Evolutionary conservation across 1,284 basidiomycete species (phyloP), one percentile per base, ranked within the genome.

Genomic region (Fistulinella cinereoalba): DNA sequence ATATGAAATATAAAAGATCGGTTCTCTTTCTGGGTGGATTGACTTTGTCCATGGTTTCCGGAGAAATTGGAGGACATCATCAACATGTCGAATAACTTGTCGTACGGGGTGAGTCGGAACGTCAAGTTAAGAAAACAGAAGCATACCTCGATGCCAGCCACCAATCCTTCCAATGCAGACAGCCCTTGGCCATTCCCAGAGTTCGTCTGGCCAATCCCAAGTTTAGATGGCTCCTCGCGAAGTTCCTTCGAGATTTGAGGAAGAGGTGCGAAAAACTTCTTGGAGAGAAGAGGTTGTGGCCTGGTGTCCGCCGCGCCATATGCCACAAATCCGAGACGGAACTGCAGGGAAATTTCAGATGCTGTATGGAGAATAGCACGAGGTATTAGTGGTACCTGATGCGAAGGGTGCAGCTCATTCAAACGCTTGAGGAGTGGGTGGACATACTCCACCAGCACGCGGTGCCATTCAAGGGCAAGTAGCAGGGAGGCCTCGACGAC

Each of bases 141-240:
- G 60, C 70, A 43, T 55, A 87, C 86, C 74, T 89, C 86, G 18
- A 89, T 65, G 15, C 79, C 80, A 18, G 85, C 81, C 13, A 85
- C 81, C 15, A 87, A 65, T 2, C 82, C 86, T 47, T 89, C 86
- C 5, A 89, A 64, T 4, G 80, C 81, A 21, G 83, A 82, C 75
- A 86, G 75, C 1, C 85, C 85, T 43, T 67, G 66, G 39, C 52
- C 62, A 1, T 70, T 75, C 19, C 75, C 76, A 2, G 71, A 71
- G 24, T 72, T 72, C 2, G 79, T 78, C 43, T 72, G 66, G 1
- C 84, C 83, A 19, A 86, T 71, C 1, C 80, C 81, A 11, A 84
- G 64, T 21, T 70, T 71, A 8, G 57, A 54, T 4, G 71, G 70
- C 1, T 75, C 68, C n/a, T 79, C 73, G 27, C 67, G 68, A 51